Evolutionary conservation across 2,329 filamentous ascomycete species (phyloP).

Genomic region (Nigrospora osmanthi): DNA sequence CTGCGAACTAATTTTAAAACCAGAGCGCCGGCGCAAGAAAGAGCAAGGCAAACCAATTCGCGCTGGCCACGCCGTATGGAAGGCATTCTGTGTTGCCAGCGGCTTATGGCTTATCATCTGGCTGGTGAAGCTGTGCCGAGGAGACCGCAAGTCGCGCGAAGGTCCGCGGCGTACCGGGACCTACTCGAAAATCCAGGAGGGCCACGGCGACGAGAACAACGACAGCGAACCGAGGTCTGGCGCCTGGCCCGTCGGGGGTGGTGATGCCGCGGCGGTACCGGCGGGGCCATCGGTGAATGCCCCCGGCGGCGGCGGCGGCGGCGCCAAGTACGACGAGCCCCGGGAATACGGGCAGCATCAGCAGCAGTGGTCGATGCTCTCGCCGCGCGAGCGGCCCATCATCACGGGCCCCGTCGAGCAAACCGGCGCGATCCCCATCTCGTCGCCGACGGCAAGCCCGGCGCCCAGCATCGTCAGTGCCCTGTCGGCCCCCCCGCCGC

Average conservation of each 20-base stretch:
- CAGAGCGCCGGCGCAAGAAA: slow-evolving; percentile 6
- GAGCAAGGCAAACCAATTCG: slow-evolving; percentile 4
- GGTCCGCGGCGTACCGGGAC: not conserved
- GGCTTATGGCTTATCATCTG: slow-evolving; percentile 9
- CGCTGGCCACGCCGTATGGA: slow-evolving; percentile 7
- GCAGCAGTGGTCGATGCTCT: not conserved
- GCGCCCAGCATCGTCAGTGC: slow-evolving; percentile 1
- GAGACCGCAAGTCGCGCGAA: not conserved
- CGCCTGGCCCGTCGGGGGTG: not conserved
- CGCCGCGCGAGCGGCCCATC: not conserved
- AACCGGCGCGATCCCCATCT: slow-evolving; percentile 1
- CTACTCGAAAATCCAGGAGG: slow-evolving; percentile 4
- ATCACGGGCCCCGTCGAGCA: slow-evolving; percentile 3
- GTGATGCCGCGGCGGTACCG: not conserved
- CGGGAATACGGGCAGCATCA: not conserved
- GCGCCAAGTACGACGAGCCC: not conserved
- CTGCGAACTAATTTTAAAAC: not conserved
- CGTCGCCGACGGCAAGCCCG: not conserved
- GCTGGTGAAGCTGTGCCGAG: slow-evolving; percentile 3
- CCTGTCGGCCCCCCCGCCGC: too few relatives aligned
- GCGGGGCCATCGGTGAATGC: not conserved
- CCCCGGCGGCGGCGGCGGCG: too few relatives aligned
- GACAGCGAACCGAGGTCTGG: not conserved
- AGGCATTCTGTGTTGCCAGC: slow-evolving; percentile 7
- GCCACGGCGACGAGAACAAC: not conserved